Evolutionary conservation across 768 basidiomycete genomes (phyloP), one percentile per base, ranked within the genome.

Genomic region (Russula dissimulans): DNA sequence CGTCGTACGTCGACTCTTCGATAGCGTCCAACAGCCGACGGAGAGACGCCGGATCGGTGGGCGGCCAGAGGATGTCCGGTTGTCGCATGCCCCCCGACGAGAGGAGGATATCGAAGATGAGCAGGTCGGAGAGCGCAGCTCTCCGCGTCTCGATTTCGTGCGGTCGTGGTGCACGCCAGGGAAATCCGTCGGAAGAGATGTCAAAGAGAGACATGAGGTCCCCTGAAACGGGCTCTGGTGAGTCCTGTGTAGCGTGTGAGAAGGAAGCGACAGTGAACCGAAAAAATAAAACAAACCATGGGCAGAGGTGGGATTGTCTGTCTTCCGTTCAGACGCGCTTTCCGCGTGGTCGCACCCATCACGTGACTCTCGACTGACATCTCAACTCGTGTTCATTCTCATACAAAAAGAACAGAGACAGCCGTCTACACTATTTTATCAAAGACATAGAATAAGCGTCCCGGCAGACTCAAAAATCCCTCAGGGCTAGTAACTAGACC

Each of bases 41-140:
- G n/a, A 93, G 79, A 1, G 77, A 71, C 10, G 73, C 71, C 44
- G 75, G 72, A 70, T 84, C 81, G 22, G 71, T 69, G 1, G 91
- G 91, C 17, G 91, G 91, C 68, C 85, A 92, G 4, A 87, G 73
- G 12, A 77, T 73, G 65, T 84, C 80, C 2, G 85, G 79, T 26
- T 78, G 75, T 9, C 72, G 75, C 52, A 91, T 75, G 6, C 84
- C 82, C 26, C 87, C 88, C 14, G 81, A 78, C 9, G 75, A 70
- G 42, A 93, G 79, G 5, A 92, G 78, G 22, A 86, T 79, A 69
- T 91, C 89, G 63, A 89, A 87, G 36, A 92, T 78, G 49, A 91
- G 81, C 54, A 77, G 66, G 69, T 86, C 85, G 32, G 78, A 75
- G 73, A 90, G 75, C 41, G 72, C 71, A 5, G 80, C 80, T 42